phyloP scores from a whole-genome alignment of 306 rosid species.

The cucumber (Cucumis sativus) region Cucumber_9930_V3 NC_026660.2:13208001-13208500 shows the following conservation, averaged over 20 bases:
- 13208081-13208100: not conserved
- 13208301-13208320: not conserved
- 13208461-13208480: no score
- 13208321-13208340: not conserved
- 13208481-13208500: no score
- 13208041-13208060: not conserved
- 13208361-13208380: not conserved
- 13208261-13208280: not conserved
- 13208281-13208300: not conserved
- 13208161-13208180: not conserved
- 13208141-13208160: not conserved
- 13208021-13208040: not conserved
- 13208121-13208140: not conserved
- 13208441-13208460: no score
- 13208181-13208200: not conserved
- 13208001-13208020: not conserved
- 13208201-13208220: conserved; percentile 6
- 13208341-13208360: no score
- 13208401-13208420: no score
- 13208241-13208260: not conserved
- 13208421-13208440: no score
- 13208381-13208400: no score
- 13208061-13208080: not conserved
- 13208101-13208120: not conserved
- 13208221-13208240: not conserved